Evolutionary conservation across 768 basidiomycete species (phyloP).

Genomic region (Collybia sp.): DNA sequence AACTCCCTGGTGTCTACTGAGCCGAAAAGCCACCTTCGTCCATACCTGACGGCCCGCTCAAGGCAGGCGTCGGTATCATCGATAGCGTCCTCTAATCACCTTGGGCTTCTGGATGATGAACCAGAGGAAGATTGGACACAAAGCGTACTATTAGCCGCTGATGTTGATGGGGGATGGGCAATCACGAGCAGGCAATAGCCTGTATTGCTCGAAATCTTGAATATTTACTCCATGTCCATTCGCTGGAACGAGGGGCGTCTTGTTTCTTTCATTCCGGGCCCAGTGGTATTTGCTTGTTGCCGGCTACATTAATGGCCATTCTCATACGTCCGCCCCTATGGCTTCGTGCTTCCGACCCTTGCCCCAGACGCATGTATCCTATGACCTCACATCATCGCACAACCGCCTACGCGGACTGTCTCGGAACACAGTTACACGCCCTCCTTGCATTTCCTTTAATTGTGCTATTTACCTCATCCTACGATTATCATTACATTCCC

Average conservation of each 20-base stretch:
- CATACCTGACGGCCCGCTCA: conserved; percentile 12
- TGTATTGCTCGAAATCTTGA: neutral
- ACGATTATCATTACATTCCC: too few relatives aligned
- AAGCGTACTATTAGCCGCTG: conserved; percentile 70
- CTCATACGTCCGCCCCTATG: too few relatives aligned
- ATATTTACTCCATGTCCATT: conserved; percentile 3
- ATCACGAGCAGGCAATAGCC: neutral
- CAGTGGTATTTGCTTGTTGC: too few relatives aligned
- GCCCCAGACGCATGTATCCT: too few relatives aligned
- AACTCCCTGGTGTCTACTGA: conserved; percentile 9
- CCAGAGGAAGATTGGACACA: conserved; percentile 67
- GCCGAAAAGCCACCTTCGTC: conserved; percentile 17
- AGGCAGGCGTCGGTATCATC: conserved; percentile 23
- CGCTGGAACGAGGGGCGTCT: neutral
- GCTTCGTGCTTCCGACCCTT: too few relatives aligned
- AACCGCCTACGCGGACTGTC: too few relatives aligned
- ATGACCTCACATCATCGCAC: too few relatives aligned
- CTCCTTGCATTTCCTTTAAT: too few relatives aligned
- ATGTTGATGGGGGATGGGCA: conserved; percentile 33
- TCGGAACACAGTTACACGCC: too few relatives aligned
- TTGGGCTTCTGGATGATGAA: conserved; percentile 40
- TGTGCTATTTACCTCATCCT: too few relatives aligned
- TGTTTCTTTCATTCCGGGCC: neutral
- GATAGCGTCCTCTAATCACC: conserved; percentile 38
- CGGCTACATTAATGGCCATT: too few relatives aligned